Base-by-base conservation (phyloP, 1,139 yeast genomes). In the Protomyces pachydermus region DNA sequence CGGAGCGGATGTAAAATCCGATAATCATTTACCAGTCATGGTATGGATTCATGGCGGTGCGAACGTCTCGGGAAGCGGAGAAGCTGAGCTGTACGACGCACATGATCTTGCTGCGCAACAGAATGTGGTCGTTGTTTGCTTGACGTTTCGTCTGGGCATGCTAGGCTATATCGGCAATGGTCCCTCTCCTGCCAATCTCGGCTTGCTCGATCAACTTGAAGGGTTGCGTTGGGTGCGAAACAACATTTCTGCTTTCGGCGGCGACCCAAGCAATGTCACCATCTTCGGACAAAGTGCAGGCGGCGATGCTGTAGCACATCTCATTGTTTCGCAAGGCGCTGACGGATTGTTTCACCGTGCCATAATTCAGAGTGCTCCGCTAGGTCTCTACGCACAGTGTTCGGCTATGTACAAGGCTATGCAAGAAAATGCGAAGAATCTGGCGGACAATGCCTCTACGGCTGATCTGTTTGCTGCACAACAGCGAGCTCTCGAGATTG, bases 181-280 rank as follows among this genome's bases (percentile, higher is more conserved):
- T 50, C 0, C 37, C 23, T 23, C 34, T 10, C 18, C 42, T 12
- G 42, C 42, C 42, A 76, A 76, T 60, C 72, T 72, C 65, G 78
- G 75, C 0, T 61, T 76, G 10, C 70, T 72, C 56, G 80, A 77
- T 65, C 74, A 71, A 37, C 66, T 74, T 9, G 38, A 67, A 61
- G 79, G 76, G 0, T 64, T 77, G 51, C 66, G 74, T 25, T 77
- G 80, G 80, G 74, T 76, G 10, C 66, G 72, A 58, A 68, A 69
- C 48, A 76, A 77, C 65, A 74, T 75, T 61, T 70, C 65, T 0
- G 58, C 38, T 16, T 76, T 76, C 67, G 78, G 78, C 32, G 80
- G 80, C n/a, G 72, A 77, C 65, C 72, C 76, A 2, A 64, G 69
- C 14, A 70, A 69, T 51, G 32, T 28, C 1, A 28, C 32, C 32